Percentiles rank a stretch among this genome's conserved stretches.
Evolutionary conservation across 176 grass and related monocot genomes (phyloP).

Genomic region (Eragrostis nindensis): DNA sequence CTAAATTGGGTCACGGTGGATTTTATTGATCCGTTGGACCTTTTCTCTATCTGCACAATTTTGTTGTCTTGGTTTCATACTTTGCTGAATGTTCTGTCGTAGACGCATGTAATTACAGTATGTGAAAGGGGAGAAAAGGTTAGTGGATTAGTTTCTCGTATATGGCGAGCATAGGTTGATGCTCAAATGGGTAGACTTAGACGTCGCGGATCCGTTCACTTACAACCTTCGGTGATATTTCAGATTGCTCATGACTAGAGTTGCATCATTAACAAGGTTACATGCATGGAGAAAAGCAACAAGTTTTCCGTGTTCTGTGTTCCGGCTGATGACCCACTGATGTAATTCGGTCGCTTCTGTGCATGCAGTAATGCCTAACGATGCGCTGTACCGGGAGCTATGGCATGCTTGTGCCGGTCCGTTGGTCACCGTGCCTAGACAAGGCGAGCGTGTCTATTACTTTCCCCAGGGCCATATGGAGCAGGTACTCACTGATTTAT

Average conservation of each 20-base stretch:
- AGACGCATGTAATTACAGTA: background rate
- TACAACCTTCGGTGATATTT: background rate
- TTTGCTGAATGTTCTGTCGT: background rate
- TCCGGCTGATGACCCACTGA: slow-evolving; percentile 3
- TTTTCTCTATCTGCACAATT: background rate
- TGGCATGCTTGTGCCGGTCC: slow-evolving; percentile 96
- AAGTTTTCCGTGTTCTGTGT: background rate
- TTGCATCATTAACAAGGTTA: background rate
- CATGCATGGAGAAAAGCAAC: background rate
- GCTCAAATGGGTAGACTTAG: background rate
- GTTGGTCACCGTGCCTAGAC: slow-evolving; percentile 70
- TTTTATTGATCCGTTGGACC: background rate
- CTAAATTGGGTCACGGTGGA: background rate
- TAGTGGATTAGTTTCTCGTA: no score
- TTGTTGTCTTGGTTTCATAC: background rate
- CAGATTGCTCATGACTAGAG: background rate
- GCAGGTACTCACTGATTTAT: slow-evolving; percentile 61
- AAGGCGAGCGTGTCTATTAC: slow-evolving; percentile 86
- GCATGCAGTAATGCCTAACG: slow-evolving; percentile 39
- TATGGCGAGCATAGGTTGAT: background rate
- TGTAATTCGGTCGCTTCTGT: slow-evolving; percentile 14
- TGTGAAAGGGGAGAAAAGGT: background rate
- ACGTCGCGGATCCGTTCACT: background rate
- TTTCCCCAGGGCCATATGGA: slow-evolving; percentile 99
- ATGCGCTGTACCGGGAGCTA: slow-evolving; percentile 68